Conservation (phyloP, 768 basidiomycete species). For the Serpula lacrymans region DNA sequence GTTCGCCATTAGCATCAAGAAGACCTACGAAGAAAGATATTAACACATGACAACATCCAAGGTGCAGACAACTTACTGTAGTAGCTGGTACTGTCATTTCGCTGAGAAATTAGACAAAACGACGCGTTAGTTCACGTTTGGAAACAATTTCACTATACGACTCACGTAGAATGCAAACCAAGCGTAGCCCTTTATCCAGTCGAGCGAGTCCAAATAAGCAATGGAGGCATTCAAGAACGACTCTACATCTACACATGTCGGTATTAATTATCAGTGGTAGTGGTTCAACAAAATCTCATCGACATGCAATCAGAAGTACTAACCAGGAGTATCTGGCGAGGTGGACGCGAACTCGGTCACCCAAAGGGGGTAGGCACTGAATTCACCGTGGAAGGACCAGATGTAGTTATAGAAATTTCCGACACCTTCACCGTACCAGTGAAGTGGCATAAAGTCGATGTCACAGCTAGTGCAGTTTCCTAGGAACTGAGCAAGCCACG, state of each 20-base stretch:
- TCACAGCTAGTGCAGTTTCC: slow-evolving; percentile 38
- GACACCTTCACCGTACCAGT: slow-evolving; percentile 39
- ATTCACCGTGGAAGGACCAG: slow-evolving; percentile 28
- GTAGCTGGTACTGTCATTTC: slow-evolving; percentile 35
- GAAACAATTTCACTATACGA: too few species aligned
- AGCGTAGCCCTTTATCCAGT: slow-evolving; percentile 15
- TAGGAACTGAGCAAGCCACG: slow-evolving; percentile 33
- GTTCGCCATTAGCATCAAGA: slow-evolving; percentile 39
- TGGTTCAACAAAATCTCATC: not conserved
- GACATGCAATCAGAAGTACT: too few species aligned
- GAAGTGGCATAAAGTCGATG: slow-evolving; percentile 48
- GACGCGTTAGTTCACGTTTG: too few species aligned
- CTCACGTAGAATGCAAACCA: slow-evolving; percentile 16
- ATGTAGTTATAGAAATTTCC: slow-evolving; percentile 34
- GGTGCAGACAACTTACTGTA: slow-evolving; percentile 35
- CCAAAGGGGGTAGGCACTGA: slow-evolving; percentile 32
- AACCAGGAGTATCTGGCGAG: slow-evolving; percentile 7
- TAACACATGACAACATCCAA: not conserved
- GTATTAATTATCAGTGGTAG: not conserved
- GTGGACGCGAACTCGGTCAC: slow-evolving; percentile 32
- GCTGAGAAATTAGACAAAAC: slow-evolving; percentile 27
- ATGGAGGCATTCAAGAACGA: slow-evolving; percentile 6
- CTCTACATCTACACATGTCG: slow-evolving; percentile 8
- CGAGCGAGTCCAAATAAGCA: slow-evolving; percentile 7
- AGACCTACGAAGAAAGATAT: slow-evolving; percentile 32